Evolutionary conservation across 352 stramenopile species (phyloP).

Genomic region (Globisporangium polare): DNA sequence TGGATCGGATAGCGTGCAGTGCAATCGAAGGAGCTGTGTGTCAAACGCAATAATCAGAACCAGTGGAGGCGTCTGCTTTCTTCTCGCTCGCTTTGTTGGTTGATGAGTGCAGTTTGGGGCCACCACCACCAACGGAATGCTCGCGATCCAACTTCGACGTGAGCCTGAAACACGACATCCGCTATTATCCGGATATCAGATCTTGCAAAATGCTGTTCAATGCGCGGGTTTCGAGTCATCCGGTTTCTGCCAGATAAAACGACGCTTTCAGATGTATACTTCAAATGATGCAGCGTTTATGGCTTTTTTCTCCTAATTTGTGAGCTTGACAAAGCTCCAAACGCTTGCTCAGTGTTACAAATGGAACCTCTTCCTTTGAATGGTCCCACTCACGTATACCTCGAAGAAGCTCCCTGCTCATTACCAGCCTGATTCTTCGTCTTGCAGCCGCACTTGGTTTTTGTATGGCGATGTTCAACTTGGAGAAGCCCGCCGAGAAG

Average conservation of each 20-base stretch:
- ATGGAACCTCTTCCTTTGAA: not conserved
- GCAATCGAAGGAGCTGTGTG: slow-evolving; percentile 3
- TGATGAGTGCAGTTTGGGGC: not conserved
- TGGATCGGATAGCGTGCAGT: not conserved
- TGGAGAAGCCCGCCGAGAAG: not conserved
- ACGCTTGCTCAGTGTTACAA: not conserved
- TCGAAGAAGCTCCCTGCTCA: not conserved
- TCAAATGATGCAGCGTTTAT: too few species aligned
- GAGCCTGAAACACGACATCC: not conserved
- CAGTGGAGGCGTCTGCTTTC: not conserved
- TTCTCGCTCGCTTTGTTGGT: not conserved
- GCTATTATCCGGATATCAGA: not conserved
- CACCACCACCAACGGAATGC: not conserved
- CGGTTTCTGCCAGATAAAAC: not conserved
- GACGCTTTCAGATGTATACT: too few species aligned
- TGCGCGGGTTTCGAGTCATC: not conserved
- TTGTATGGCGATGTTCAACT: slow-evolving; percentile 16
- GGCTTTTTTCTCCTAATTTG: too few species aligned
- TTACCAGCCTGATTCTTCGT: not conserved
- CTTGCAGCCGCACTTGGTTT: slow-evolving; percentile 2
- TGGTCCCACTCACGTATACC: not conserved
- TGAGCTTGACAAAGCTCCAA: too few species aligned
- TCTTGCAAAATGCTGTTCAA: not conserved
- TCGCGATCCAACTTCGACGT: slow-evolving; percentile 1
- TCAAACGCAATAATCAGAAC: slow-evolving; percentile 1